Evolutionary conservation across 257 asterid genomes (phyloP), one percentile per base, ranked within the genome.

Genomic region (Catharanthus roseus): DNA sequence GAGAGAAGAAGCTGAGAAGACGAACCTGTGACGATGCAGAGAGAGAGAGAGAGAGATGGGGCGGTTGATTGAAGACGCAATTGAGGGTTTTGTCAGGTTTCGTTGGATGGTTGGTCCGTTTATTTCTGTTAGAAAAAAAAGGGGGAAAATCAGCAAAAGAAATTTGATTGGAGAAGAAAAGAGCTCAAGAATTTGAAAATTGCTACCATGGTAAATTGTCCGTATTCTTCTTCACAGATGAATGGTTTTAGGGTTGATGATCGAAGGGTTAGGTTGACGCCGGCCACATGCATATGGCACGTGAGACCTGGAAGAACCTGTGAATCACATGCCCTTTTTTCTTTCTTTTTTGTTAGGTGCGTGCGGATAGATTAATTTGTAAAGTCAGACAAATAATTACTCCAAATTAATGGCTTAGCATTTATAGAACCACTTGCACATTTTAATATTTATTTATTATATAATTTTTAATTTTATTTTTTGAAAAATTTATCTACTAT

Each of bases 21-120:
- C 74, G 65, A 61, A 72, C 80, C 80, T 58, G 73, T 5, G 60
- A 62, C 67, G 71, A 34, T 56, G 67, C 51, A 33, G 60, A 74
- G 39, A 51, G 29, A 39, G 33, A 19, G 31, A 58, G 10, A 67
- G 29, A 29, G 58, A 15, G 29, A 39, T 15, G 29, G 33, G 49
- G 23, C n/a, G 58, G 19, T 47, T 69, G 78, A 45, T 47, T 44
- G 49, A 26, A 39, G 36, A 57, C 16, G 34, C 33, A 71, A 39
- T 38, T 36, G 7, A 9, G 0, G 19, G 10, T 26, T 67, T 67
- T 47, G 44, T 45, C 39, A 26, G 71, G 42, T 28, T 33, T 29
- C 39, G 28, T 58, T 71, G 60, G 24, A 26, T 24, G 65, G 73
- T 53, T 38, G 50, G 53, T 42, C 12, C 26, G 61, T 62, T 61